These are phyloP conservation scores for Pichia manshurica DNA, from an alignment of 805 yeast species.

Conservation along the genomic window DNA sequence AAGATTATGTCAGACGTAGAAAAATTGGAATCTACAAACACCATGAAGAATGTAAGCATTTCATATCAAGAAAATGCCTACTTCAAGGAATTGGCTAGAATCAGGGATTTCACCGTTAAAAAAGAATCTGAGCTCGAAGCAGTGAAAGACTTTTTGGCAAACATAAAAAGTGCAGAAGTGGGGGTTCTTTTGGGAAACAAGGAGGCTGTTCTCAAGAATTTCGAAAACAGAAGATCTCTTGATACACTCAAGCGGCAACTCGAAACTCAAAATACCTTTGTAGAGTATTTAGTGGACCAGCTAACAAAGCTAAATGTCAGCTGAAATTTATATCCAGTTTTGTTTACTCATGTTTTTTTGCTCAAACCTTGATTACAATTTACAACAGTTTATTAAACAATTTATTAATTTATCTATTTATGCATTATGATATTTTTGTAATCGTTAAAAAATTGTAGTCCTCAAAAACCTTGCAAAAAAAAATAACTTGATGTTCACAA, in stretches of 20 bases:
- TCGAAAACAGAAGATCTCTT: slow-evolving; percentile 10
- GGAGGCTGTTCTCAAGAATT: slow-evolving; percentile 6
- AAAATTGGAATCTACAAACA: slow-evolving; percentile 7
- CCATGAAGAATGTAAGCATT: slow-evolving; percentile 11
- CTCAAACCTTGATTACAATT: too few species aligned
- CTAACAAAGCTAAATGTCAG: slow-evolving; percentile 8
- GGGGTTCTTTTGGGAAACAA: slow-evolving; percentile 8
- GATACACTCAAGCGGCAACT: slow-evolving; percentile 18
- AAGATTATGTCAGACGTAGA: slow-evolving; percentile 13
- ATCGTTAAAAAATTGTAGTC: background rate
- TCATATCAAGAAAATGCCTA: slow-evolving; percentile 25
- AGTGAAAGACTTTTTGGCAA: slow-evolving; percentile 13
- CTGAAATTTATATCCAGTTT: background rate
- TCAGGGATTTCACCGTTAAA: slow-evolving; percentile 14
- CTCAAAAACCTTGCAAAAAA: background rate
- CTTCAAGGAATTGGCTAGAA: slow-evolving; percentile 21
- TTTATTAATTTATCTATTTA: background rate
- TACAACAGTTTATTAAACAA: background rate
- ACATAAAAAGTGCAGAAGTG: slow-evolving; percentile 19
- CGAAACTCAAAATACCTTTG: slow-evolving; percentile 13
- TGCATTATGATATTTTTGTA: background rate
- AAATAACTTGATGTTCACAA: too few species aligned
- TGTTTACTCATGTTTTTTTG: too few species aligned
- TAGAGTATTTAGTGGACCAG: slow-evolving; percentile 12
- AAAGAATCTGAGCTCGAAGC: slow-evolving; percentile 18